Evolutionary conservation across 768 basidiomycete species (phyloP).

Genomic region (Termitomyces sp.): DNA sequence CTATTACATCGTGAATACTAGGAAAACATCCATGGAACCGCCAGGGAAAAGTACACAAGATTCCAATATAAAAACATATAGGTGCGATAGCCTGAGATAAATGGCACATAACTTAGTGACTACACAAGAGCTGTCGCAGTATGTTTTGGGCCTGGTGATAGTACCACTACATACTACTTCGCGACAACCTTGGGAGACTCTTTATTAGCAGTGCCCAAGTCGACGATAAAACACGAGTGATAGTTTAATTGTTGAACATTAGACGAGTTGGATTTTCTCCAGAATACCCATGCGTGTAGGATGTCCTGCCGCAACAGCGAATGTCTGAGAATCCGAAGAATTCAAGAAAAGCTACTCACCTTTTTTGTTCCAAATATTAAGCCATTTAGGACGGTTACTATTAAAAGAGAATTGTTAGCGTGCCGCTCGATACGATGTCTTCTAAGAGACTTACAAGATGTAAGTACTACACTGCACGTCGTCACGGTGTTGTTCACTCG

Average conservation of each 20-base stretch:
- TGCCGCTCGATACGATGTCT: not conserved
- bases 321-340: not conserved
- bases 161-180: not conserved
- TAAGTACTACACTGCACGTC: constrained; percentile 6
- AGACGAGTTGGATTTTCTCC: not conserved
- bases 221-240: not conserved
- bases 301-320: not conserved
- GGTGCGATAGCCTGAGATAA: not conserved
- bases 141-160: not conserved
- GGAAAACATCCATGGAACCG: not conserved
- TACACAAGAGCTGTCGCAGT: not conserved
- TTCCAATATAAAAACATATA: not conserved
- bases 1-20: not conserved
- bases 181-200: not conserved
- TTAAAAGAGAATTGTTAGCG: not conserved
- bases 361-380: not conserved
- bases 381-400: not conserved
- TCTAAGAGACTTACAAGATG: not conserved
- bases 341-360: not conserved
- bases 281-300: not conserved
- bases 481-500: constrained; percentile 7
- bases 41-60: not conserved
- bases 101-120: not conserved
- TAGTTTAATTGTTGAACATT: not conserved
- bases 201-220: not conserved